Conservation (phyloP, 2,329 filamentous ascomycete species). For the Aspergillus felis region DNA sequence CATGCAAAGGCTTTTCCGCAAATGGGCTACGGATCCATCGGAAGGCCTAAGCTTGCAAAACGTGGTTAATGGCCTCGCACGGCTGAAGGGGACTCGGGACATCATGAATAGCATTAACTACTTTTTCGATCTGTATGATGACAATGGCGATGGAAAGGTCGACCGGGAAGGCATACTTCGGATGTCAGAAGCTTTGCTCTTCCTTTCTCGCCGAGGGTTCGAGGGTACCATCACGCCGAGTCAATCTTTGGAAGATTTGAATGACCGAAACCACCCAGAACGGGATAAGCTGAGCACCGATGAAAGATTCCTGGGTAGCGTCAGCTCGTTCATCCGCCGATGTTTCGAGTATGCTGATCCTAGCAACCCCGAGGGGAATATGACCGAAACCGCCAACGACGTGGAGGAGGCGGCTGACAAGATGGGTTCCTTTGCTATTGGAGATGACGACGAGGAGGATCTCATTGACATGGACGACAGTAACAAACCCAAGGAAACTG, state of each 20-base stretch:
- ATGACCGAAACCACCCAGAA: slow-evolving; percentile 31
- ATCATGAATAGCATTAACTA: slow-evolving; percentile 98
- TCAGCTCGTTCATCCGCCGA: slow-evolving; percentile 90
- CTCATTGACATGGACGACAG: slow-evolving; percentile 39
- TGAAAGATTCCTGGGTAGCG: slow-evolving; percentile 85
- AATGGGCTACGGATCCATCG: slow-evolving; percentile 78
- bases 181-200: slow-evolving; percentile 90
- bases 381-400: slow-evolving; percentile 26
- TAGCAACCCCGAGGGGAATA: slow-evolving; percentile 63
- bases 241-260: slow-evolving; percentile 54
- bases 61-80: slow-evolving; percentile 83
- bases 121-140: slow-evolving; percentile 96
- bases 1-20: slow-evolving; percentile 77
- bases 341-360: slow-evolving; percentile 99
- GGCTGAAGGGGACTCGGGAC: slow-evolving; percentile 87
- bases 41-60: slow-evolving; percentile 83
- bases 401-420: slow-evolving; percentile 32
- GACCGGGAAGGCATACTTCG: slow-evolving; percentile 91
- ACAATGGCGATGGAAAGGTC: slow-evolving; percentile 83
- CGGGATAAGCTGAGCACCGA: slow-evolving; percentile 60
- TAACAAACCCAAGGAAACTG: slow-evolving; percentile 22
- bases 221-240: slow-evolving; percentile 69
- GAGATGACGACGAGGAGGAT: slow-evolving; percentile 61
- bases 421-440: slow-evolving; percentile 67
- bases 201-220: slow-evolving; percentile 83